These are phyloP conservation scores for Scheffersomyces amazonensis DNA, from an alignment of 805 yeast genomes.

Conservation along the genomic window DNA sequence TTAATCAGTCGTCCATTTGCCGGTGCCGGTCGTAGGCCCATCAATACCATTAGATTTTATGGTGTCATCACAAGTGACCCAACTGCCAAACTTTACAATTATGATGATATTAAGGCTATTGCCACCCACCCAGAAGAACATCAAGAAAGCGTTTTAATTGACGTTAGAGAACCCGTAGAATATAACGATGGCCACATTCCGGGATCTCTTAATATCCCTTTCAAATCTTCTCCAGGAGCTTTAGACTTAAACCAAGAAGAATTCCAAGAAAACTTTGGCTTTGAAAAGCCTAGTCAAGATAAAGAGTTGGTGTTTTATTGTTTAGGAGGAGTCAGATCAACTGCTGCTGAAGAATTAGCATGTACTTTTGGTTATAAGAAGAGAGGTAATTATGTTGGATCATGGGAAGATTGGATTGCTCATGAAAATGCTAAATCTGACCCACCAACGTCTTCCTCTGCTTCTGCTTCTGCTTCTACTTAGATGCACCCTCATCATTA, in stretches of 20 bases:
- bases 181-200: constrained; percentile 74
- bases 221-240: constrained; percentile 90
- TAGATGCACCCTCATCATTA: too few relatives aligned
- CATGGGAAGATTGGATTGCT: constrained; percentile 79
- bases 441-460: not conserved
- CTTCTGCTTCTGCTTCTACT: too few relatives aligned
- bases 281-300: constrained; percentile 69
- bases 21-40: not conserved
- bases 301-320: constrained; percentile 87
- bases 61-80: constrained; percentile 35
- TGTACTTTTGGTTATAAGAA: constrained; percentile 82
- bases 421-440: constrained; percentile 22
- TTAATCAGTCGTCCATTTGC: not conserved
- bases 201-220: constrained; percentile 81
- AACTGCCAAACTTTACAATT: constrained; percentile 50
- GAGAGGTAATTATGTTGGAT: constrained; percentile 84
- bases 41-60: constrained; percentile 19
- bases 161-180: constrained; percentile 92
- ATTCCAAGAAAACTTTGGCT: constrained; percentile 77
- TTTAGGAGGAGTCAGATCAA: constrained; percentile 86
- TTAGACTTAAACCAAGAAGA: constrained; percentile 75
- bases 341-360: constrained; percentile 90
- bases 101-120: constrained; percentile 48
- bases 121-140: constrained; percentile 35
- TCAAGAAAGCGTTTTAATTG: constrained; percentile 61